phyloP scores from a whole-genome alignment of 768 basidiomycete genomes.

The Chalciporus chontae region DNA sequence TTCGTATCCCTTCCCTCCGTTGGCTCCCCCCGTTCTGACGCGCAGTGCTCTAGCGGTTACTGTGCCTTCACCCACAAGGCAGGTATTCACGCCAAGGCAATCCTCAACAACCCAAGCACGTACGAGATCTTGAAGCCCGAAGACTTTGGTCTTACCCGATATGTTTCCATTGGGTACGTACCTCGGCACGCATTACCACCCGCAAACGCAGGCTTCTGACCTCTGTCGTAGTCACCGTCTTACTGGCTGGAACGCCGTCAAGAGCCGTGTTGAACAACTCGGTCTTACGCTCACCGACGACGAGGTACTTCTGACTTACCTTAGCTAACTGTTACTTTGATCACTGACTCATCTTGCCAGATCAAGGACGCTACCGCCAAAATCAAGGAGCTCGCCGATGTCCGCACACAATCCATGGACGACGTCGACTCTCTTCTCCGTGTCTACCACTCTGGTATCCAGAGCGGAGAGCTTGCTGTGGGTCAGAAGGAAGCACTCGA shows the following conservation, averaged over 20 bases:
- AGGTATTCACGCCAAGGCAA: conserved; percentile 99
- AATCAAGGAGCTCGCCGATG: conserved; percentile 99
- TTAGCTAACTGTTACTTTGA: background rate
- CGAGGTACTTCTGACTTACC: conserved; percentile 44
- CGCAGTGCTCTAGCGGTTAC: conserved; percentile 68
- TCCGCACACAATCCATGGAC: conserved; percentile 98
- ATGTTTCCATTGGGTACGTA: conserved; percentile 89
- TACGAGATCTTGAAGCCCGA: conserved; percentile 99
- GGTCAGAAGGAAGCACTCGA: conserved; percentile 94
- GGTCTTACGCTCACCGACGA: conserved; percentile 87
- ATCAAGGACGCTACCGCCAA: conserved; percentile 98
- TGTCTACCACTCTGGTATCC: conserved; percentile 92
- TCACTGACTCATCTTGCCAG: conserved; percentile 32
- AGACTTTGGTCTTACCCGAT: conserved; percentile 96
- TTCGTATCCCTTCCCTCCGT: conserved; percentile 31
- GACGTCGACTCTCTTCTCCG: conserved; percentile 97
- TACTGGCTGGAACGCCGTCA: conserved; percentile 99
- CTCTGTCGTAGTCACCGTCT: conserved; percentile 67
- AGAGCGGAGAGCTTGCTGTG: conserved; percentile 85
- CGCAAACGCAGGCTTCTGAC: conserved; percentile 4
- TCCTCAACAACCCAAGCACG: conserved; percentile 97
- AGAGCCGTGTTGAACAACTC: conserved; percentile 97
- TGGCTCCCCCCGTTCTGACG: background rate
- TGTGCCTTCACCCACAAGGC: conserved; percentile 99
- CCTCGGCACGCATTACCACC: background rate